Conservation (phyloP, 2,329 filamentous ascomycete genomes). For the Paracorniculantispora psalliotae region DNA sequence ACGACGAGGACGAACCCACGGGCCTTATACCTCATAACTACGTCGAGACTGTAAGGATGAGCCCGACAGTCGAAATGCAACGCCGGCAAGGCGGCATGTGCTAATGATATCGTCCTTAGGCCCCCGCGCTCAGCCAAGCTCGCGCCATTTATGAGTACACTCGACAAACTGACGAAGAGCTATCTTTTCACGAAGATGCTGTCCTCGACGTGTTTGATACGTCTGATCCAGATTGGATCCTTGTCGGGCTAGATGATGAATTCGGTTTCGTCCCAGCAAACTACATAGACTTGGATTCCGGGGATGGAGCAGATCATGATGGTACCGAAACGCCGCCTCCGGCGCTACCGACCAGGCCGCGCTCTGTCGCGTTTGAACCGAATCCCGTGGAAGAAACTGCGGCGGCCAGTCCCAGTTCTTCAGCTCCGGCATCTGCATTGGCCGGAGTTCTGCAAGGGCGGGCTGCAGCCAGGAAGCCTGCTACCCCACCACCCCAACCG, state of each 20-base stretch:
- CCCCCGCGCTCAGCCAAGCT: constrained; percentile 62
- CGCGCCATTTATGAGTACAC: constrained; percentile 98
- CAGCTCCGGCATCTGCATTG: constrained; percentile 49
- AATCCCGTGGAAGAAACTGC: constrained; percentile 26
- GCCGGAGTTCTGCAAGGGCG: constrained; percentile 52
- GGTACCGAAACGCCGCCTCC: constrained; percentile 33
- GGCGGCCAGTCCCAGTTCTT: constrained; percentile 21
- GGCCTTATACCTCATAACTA: constrained; percentile 94
- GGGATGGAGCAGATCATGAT: constrained; percentile 38
- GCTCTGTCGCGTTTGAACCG: constrained; percentile 27
- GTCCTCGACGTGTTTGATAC: constrained; percentile 80
- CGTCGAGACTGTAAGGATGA: constrained; percentile 68
- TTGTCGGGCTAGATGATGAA: constrained; percentile 78
- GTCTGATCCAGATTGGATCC: constrained; percentile 92
- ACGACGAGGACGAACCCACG: constrained; percentile 86
- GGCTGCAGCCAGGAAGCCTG: constrained; percentile 21
- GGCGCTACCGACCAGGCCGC: constrained; percentile 39
- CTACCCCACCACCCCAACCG: constrained; percentile 3
- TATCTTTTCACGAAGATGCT: constrained; percentile 90
- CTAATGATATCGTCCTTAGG: constrained; percentile 39
- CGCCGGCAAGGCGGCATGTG: not conserved
- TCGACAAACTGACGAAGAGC: constrained; percentile 93
- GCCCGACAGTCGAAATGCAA: not conserved
- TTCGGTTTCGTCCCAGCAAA: constrained; percentile 95
- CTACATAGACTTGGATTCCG: constrained; percentile 73